Evolutionary conservation across 2,329 filamentous ascomycete genomes (phyloP).

Genomic region (Cytospora chrysosperma): DNA sequence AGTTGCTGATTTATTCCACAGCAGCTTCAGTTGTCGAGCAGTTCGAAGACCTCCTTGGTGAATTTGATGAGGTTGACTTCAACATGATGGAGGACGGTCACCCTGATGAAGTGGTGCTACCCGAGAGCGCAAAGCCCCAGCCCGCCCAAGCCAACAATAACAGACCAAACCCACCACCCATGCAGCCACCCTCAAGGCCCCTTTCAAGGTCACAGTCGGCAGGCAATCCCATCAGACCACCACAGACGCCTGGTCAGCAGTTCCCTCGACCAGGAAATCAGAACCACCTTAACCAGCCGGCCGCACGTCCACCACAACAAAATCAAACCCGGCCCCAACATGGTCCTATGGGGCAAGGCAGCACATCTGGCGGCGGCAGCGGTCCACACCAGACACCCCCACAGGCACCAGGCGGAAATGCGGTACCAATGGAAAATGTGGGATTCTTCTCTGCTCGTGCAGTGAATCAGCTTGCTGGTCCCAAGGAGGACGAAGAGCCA

Average conservation of each 20-base stretch:
- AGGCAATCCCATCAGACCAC: conserved; percentile 33
- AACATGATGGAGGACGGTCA: conserved; percentile 67
- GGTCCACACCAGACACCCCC: conserved; percentile 29
- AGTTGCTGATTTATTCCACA: conserved; percentile 25
- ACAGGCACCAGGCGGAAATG: conserved; percentile 24
- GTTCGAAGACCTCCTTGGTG: conserved; percentile 53
- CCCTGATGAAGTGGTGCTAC: conserved; percentile 72
- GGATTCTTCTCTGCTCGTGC: conserved; percentile 72
- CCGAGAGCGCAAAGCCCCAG: conserved; percentile 36
- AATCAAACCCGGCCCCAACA: conserved; percentile 28
- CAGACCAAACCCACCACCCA: conserved; percentile 31
- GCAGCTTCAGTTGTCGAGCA: conserved; percentile 38
- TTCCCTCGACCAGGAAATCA: conserved; percentile 20
- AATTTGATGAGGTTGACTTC: conserved; percentile 78
- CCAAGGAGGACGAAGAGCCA: conserved; percentile 44
- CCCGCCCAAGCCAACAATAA: conserved; percentile 32
- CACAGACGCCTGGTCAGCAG: conserved; percentile 34
- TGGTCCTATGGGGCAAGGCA: conserved; percentile 10
- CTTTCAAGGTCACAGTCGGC: conserved; percentile 33
- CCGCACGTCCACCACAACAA: conserved; percentile 25
- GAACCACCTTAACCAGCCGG: conserved; percentile 23
- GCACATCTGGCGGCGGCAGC: conserved; percentile 25
- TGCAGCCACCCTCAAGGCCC: conserved; percentile 40
- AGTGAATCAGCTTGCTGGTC: conserved; percentile 51
- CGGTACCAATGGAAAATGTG: conserved; percentile 41